Conservation (phyloP, 208 protist genomes). For the Crithidia fasciculata region DNA sequence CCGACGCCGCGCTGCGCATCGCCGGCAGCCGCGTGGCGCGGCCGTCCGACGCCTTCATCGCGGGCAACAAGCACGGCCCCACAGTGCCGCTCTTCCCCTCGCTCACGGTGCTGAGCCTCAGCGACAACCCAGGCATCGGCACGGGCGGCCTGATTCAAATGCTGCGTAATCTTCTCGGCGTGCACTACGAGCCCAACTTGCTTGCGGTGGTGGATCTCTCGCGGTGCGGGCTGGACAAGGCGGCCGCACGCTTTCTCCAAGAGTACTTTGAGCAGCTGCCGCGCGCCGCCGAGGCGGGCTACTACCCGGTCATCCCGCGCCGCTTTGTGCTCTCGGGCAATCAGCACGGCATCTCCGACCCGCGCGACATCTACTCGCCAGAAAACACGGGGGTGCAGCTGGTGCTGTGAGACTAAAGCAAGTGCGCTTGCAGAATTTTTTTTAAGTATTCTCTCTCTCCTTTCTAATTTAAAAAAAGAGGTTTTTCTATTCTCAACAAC, state of each 20-base stretch:
- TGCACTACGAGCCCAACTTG: conserved; percentile 51
- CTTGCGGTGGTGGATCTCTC: conserved; percentile 76
- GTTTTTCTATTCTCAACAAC: not conserved
- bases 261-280: conserved; percentile 63
- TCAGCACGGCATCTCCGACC: conserved; percentile 38
- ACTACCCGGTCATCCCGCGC: conserved; percentile 43
- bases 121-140: conserved; percentile 79
- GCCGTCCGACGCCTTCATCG: conserved; percentile 43
- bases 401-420: conserved; percentile 20
- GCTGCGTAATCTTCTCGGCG: conserved; percentile 63
- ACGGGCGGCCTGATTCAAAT: conserved; percentile 53
- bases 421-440: not conserved
- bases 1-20: conserved; percentile 16
- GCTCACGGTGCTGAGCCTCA: conserved; percentile 71
- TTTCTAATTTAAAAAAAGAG: not conserved
- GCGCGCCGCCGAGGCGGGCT: conserved; percentile 19
- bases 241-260: conserved; percentile 31
- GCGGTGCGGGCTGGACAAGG: conserved; percentile 61
- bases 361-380: conserved; percentile 13
- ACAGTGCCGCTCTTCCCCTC: conserved; percentile 67
- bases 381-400: conserved; percentile 23
- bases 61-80: conserved; percentile 32
- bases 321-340: conserved; percentile 78
- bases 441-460: not conserved
- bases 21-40: conserved; percentile 19